These are phyloP conservation scores for Globisporangium spinosum DNA, from an alignment of 352 stramenopile species.

Conservation along the genomic window DNA sequence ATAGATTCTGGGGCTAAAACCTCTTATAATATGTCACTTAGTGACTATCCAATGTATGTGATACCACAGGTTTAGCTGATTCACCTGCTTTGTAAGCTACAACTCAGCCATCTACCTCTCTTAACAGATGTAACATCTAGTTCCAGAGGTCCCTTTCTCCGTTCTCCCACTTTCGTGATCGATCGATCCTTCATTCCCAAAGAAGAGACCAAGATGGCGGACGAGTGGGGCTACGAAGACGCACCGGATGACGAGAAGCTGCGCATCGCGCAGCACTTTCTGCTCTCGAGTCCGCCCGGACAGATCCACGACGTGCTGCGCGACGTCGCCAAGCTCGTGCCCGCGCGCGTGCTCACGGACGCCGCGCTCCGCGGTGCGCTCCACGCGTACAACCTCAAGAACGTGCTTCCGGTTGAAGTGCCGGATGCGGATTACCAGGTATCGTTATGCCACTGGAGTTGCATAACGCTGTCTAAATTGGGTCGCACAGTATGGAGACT, in stretches of 20 bases:
- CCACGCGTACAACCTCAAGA: slow-evolving; percentile 81
- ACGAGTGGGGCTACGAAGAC: slow-evolving; percentile 65
- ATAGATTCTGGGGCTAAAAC: no score
- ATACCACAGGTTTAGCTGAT: not conserved
- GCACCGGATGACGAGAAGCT: slow-evolving; percentile 88
- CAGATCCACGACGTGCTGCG: slow-evolving; percentile 86
- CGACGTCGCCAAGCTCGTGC: slow-evolving; percentile 84
- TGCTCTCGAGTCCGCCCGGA: slow-evolving; percentile 87
- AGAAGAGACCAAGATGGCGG: slow-evolving; percentile 39
- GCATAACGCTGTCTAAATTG: not conserved
- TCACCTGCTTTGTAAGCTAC: not conserved
- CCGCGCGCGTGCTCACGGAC: slow-evolving; percentile 64
- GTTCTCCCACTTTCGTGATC: not conserved
- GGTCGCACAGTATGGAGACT: not conserved
- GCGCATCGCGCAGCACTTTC: slow-evolving; percentile 83
- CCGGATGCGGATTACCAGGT: slow-evolving; percentile 80
- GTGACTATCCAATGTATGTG: not conserved
- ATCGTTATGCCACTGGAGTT: not conserved
- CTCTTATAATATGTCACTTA: not conserved
- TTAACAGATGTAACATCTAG: not conserved
- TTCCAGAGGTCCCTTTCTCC: not conserved
- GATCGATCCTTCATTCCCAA: not conserved
- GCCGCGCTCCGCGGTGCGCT: slow-evolving; percentile 61
- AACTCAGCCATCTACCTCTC: not conserved
- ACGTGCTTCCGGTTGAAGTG: slow-evolving; percentile 55